A percentile compares a stretch with the other conserved stretches of the same genome.
Evolutionary conservation across 176 grass and related monocot genomes (phyloP).

Genomic region (Aechmea fasciata): DNA sequence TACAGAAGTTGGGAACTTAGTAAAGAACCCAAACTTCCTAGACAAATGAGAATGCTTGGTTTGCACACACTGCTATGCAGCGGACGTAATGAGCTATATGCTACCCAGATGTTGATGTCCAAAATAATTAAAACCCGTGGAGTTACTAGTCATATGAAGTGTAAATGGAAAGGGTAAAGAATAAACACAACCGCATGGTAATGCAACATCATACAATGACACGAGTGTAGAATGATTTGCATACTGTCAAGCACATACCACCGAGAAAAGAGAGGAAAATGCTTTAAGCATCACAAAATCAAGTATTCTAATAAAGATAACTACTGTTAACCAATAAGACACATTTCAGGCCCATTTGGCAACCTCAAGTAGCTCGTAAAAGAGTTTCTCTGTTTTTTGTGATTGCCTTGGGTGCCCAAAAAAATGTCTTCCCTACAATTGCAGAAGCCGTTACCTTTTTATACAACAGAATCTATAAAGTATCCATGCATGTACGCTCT

Average conservation of each 20-base stretch:
- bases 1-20: background rate
- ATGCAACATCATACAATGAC: too few relatives aligned
- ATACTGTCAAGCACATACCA: background rate
- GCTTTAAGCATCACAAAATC: background rate
- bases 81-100: too few relatives aligned
- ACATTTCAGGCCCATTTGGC: too few relatives aligned
- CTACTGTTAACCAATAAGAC: background rate
- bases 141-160: too few relatives aligned
- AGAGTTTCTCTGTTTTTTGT: background rate
- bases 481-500: constrained; percentile 23
- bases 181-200: too few relatives aligned
- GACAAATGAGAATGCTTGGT: too few relatives aligned
- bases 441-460: constrained; percentile 52
- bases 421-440: background rate
- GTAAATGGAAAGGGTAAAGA: too few relatives aligned
- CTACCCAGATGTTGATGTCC: too few relatives aligned
- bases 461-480: constrained; percentile 61
- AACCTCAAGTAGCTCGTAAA: too few relatives aligned
- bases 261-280: background rate
- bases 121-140: too few relatives aligned
- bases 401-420: background rate
- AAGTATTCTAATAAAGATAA: background rate
- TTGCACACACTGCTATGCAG: too few relatives aligned
- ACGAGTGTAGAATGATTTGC: background rate
- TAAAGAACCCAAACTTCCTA: background rate